Base-by-base conservation (phyloP, 345 rosid genomes). In the Eutrema japonicum region DNA sequence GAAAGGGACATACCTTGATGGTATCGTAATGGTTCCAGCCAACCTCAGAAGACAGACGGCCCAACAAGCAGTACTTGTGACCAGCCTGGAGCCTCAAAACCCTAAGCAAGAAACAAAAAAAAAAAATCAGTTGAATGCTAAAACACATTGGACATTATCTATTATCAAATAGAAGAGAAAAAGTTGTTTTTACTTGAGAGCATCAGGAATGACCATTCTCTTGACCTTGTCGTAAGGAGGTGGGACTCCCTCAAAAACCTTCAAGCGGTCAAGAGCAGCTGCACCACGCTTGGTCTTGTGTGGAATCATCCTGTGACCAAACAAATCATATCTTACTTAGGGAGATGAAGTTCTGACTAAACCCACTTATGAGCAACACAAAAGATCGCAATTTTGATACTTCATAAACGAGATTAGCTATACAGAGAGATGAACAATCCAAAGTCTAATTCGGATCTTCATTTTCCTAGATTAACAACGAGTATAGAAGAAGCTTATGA, bases 171-270 rank as follows among this genome's bases (percentile, higher is more conserved):
- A 63, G 8, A 62, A 43, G 37, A 68, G 0, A 61, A 64, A 2
- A 10, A 72, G 48, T 55, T 74, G 72, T 51, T 55, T 74, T 74
- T 59, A 92, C 93, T 88, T 90, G 62, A 92, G 93, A 43, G 98
- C 95, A 82, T 92, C 98, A 4, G 98, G 98, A 40, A 92, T 80
- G 49, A 88, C 95, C 98, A 92, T 92, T 59, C 90, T 88, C 85
- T 92, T 92, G 47, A 73, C 78, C 80, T 86, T 92, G 73, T 92
- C 95, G 70, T 82, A 92, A 9, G 98, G 96, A 2, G 93, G 81
- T 3, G 98, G 98, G 27, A 92, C 65, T 36, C 91, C 98, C 36
- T 88, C 98, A 70, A 83, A 92, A 12, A 72, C 88, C 85, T 88
- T 92, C 88, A 90, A 75, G 7, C 96, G 83, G 1, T 83, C 89